phyloP scores from a whole-genome alignment of 2,329 filamentous ascomycete species.

The Sporothrix variecibatus region DNA sequence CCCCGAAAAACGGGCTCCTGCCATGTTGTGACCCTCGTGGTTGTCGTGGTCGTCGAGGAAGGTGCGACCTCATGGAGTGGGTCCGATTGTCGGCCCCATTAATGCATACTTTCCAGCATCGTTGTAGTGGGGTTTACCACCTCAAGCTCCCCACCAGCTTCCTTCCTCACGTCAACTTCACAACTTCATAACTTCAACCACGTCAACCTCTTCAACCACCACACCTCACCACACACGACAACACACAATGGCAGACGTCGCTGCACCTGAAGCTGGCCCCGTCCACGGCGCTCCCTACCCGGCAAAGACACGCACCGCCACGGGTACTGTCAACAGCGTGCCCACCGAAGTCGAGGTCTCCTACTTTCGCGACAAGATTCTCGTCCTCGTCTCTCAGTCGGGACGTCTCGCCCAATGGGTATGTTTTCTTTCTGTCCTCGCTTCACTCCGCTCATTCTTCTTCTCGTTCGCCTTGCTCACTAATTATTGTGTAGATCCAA shows the following conservation, averaged over 20 bases:
- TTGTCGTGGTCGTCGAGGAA: background rate
- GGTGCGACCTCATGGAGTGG: background rate
- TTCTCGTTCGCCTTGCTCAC: background rate
- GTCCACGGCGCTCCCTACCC: slow-evolving; percentile 59
- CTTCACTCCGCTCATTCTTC: background rate
- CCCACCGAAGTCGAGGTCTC: slow-evolving; percentile 72
- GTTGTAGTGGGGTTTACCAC: slow-evolving; percentile 14
- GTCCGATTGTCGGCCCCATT: background rate
- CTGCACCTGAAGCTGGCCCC: no score
- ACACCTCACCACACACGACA: background rate
- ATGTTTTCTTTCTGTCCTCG: slow-evolving; percentile 33
- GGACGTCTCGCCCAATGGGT: slow-evolving; percentile 93
- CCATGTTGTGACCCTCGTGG: background rate
- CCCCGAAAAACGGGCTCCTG: background rate
- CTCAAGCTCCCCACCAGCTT: background rate
- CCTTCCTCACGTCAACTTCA: background rate
- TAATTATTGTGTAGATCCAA: slow-evolving; percentile 59
- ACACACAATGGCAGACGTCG: slow-evolving; percentile 1
- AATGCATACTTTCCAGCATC: background rate
- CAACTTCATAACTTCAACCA: background rate
- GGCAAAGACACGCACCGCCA: slow-evolving; percentile 53
- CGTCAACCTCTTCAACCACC: background rate
- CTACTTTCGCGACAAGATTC: slow-evolving; percentile 84
- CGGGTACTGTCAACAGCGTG: slow-evolving; percentile 65
- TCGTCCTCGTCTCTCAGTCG: slow-evolving; percentile 84